These are phyloP conservation scores for Thyridium curvatum DNA, from an alignment of 2,329 filamentous ascomycete species.

Conservation along the genomic window DNA sequence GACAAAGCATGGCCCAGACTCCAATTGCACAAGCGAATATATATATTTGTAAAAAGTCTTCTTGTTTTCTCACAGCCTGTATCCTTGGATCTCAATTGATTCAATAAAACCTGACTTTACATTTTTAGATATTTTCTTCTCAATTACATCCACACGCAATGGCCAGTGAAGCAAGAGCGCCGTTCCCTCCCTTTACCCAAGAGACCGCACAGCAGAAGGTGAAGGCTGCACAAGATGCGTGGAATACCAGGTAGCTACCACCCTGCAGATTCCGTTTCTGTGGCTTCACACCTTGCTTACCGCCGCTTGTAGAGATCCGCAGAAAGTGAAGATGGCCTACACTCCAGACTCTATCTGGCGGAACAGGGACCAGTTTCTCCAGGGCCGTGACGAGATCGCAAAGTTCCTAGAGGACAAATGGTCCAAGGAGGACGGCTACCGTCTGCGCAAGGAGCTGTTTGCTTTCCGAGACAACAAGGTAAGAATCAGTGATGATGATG, in stretches of 20 bases:
- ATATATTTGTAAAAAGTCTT: too few species aligned
- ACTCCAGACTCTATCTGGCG: constrained; percentile 74
- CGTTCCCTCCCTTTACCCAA: constrained; percentile 65
- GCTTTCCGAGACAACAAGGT: constrained; percentile 63
- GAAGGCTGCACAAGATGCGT: constrained; percentile 75
- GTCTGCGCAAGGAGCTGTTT: constrained; percentile 78
- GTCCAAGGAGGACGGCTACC: constrained; percentile 64
- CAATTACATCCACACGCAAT: constrained; percentile 7
- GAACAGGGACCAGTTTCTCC: constrained; percentile 65
- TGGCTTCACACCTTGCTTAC: too few species aligned
- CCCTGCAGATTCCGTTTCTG: too few species aligned
- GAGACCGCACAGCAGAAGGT: constrained; percentile 71
- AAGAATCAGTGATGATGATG: not conserved
- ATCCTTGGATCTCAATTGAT: too few species aligned
- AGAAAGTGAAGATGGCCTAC: constrained; percentile 63
- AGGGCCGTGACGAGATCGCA: constrained; percentile 61
- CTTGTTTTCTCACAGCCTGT: too few species aligned
- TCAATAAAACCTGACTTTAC: not conserved
- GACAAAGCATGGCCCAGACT: too few species aligned
- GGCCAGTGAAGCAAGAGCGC: constrained; percentile 25
- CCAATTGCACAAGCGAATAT: too few species aligned
- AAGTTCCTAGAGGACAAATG: constrained; percentile 68
- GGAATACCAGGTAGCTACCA: constrained; percentile 63
- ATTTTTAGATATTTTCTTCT: too few species aligned
- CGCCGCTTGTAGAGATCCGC: constrained; percentile 61